phyloP scores from a whole-genome alignment of 164 flowering plant species.

The Sedum album region DNA sequence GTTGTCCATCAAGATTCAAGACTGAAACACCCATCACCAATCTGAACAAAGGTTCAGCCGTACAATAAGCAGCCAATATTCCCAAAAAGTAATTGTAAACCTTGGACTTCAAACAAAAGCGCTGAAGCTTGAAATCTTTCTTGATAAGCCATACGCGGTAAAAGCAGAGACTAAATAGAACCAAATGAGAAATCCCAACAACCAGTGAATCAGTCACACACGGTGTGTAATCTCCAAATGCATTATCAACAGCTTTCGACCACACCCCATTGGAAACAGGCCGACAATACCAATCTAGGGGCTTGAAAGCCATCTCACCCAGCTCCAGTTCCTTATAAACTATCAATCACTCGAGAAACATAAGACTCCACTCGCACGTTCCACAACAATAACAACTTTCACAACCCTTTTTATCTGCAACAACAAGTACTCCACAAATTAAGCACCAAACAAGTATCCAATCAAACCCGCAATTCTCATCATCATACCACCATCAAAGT shows the following conservation, averaged over 20 bases:
- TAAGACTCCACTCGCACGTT: not conserved
- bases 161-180: constrained; percentile 51
- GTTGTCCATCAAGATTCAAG: constrained; percentile 58
- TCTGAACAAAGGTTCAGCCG: constrained; percentile 74
- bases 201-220: constrained; percentile 73
- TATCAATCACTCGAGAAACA: constrained; percentile 3
- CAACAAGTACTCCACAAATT: not conserved
- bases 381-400: not conserved
- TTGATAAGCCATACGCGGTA: constrained; percentile 65
- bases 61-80: constrained; percentile 54
- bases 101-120: constrained; percentile 62
- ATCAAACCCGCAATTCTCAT: too few species aligned
- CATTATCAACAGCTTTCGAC: constrained; percentile 60
- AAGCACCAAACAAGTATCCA: too few species aligned
- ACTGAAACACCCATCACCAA: constrained; percentile 77
- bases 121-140: constrained; percentile 43
- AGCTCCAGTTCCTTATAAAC: not conserved
- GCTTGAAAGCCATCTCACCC: constrained; percentile 55
- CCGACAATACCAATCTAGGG: constrained; percentile 73
- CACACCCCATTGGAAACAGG: constrained; percentile 78
- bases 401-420: not conserved
- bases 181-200: constrained; percentile 55
- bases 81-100: constrained; percentile 56
- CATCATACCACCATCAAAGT: too few species aligned
- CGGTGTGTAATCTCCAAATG: constrained; percentile 86